These are phyloP conservation scores for Pseudogymnoascus sp. DNA, from an alignment of 2,329 filamentous ascomycete species.

Conservation along the genomic window DNA sequence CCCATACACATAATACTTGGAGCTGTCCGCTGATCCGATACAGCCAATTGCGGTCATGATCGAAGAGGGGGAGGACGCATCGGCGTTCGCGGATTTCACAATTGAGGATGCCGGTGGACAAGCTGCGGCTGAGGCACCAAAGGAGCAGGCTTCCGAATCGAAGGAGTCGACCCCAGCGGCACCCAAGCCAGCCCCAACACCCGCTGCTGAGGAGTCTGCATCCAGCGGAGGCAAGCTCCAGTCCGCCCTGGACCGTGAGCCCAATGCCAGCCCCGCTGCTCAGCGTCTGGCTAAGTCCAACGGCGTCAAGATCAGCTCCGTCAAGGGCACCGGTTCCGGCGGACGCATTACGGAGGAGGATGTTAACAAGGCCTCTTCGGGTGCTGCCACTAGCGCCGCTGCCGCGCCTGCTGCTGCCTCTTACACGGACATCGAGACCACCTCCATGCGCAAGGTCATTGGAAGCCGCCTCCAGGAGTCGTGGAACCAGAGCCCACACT, in stretches of 20 bases:
- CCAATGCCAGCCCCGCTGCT: slow-evolving; percentile 64
- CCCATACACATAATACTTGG: background rate
- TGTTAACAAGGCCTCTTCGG: slow-evolving; percentile 75
- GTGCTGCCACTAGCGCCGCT: slow-evolving; percentile 37
- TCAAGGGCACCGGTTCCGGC: slow-evolving; percentile 83
- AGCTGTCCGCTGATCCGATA: slow-evolving; percentile 22
- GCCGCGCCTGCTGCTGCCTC: slow-evolving; percentile 51
- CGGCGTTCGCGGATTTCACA: slow-evolving; percentile 83
- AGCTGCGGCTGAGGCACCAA: slow-evolving; percentile 57
- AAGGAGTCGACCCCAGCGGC: slow-evolving; percentile 49
- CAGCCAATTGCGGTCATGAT: slow-evolving; percentile 95
- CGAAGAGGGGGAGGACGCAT: slow-evolving; percentile 81
- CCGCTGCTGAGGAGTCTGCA: slow-evolving; percentile 60
- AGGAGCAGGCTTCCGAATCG: slow-evolving; percentile 59
- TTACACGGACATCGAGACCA: slow-evolving; percentile 79
- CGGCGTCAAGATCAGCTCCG: slow-evolving; percentile 64
- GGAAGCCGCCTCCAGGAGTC: slow-evolving; percentile 86
- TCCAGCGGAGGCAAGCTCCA: slow-evolving; percentile 72
- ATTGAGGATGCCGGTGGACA: slow-evolving; percentile 87
- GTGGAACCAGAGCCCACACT: slow-evolving; percentile 91
- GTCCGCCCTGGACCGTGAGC: slow-evolving; percentile 75
- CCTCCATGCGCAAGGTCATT: slow-evolving; percentile 97
- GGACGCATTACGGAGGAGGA: slow-evolving; percentile 89
- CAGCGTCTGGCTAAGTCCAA: slow-evolving; percentile 81
- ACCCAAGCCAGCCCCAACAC: slow-evolving; percentile 50